A percentile compares a stretch with the other conserved stretches of the same genome.
Evolutionary conservation across 2,329 filamentous ascomycete genomes (phyloP).

Genomic region (Uncinocarpus reesii): DNA sequence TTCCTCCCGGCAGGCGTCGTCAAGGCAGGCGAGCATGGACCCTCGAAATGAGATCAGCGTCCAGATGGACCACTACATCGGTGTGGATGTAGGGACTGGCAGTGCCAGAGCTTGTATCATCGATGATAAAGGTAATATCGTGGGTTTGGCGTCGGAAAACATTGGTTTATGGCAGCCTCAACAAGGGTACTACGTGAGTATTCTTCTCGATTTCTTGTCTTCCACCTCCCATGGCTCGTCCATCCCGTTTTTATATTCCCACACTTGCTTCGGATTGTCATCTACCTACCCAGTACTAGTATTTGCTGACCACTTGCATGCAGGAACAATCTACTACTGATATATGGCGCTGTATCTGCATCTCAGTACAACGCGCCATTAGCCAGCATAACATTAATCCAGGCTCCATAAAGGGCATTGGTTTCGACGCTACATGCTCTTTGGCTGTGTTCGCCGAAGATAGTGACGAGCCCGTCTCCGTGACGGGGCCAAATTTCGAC

Average conservation of each 20-base stretch:
- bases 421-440: constrained; percentile 98
- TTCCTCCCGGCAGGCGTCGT: constrained; percentile 23
- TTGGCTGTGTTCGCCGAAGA: constrained; percentile 81
- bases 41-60: constrained; percentile 49
- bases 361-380: constrained; percentile 72
- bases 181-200: constrained; percentile 59
- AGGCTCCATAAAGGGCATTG: constrained; percentile 71
- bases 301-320: background rate
- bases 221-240: too few relatives aligned
- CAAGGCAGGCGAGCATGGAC: constrained; percentile 33
- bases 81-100: constrained; percentile 92
- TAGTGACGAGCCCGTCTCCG: constrained; percentile 80
- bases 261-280: too few relatives aligned
- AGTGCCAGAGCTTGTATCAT: constrained; percentile 94
- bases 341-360: constrained; percentile 92
- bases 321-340: constrained; percentile 96
- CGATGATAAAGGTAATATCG: constrained; percentile 80
- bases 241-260: too few relatives aligned
- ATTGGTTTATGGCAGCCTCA: constrained; percentile 74
- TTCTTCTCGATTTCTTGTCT: background rate
- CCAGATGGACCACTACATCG: constrained; percentile 57
- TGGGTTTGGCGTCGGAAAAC: constrained; percentile 58
- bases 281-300: background rate
- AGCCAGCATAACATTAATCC: constrained; percentile 70
- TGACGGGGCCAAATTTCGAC: constrained; percentile 78